Percentiles rank a stretch among this genome's conserved stretches.
These are phyloP conservation scores for Wallacemonas collosoma DNA, from an alignment of 208 protist species.

Conservation along the genomic window DNA sequence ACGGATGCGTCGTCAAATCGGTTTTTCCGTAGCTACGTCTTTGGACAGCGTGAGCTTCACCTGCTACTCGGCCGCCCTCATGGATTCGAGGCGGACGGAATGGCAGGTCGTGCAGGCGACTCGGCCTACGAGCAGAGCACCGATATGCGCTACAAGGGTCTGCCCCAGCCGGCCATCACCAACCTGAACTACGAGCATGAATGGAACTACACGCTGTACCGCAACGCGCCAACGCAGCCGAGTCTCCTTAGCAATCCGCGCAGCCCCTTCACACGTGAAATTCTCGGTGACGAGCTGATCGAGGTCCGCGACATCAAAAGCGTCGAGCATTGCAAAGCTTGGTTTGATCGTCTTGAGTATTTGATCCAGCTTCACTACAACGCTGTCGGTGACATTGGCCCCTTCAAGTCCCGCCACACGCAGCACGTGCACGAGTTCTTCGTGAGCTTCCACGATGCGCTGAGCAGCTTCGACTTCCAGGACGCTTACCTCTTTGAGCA, in stretches of 20 bases:
- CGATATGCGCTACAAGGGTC: constrained; percentile 78
- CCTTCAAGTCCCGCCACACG: constrained; percentile 76
- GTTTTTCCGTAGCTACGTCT: constrained; percentile 81
- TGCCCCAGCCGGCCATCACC: constrained; percentile 63
- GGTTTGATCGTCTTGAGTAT: constrained; percentile 79
- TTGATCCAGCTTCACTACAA: constrained; percentile 87
- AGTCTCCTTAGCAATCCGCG: constrained; percentile 62
- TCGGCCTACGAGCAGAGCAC: constrained; percentile 73
- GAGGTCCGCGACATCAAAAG: constrained; percentile 81
- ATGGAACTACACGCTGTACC: constrained; percentile 82
- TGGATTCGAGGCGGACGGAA: constrained; percentile 65
- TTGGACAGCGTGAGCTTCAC: constrained; percentile 79
- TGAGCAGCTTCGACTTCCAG: constrained; percentile 86
- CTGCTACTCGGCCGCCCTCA: constrained; percentile 72
- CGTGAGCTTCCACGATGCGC: constrained; percentile 84
- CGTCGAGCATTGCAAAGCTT: constrained; percentile 83
- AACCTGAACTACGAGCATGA: constrained; percentile 86
- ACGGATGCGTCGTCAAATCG: constrained; percentile 87
- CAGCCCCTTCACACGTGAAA: constrained; percentile 58
- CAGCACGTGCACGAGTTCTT: constrained; percentile 90
- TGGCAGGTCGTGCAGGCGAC: constrained; percentile 54
- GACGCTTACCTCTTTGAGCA: constrained; percentile 75
- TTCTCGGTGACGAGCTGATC: constrained; percentile 79
- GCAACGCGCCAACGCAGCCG: constrained; percentile 46
- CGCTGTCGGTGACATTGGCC: constrained; percentile 85